Percentiles rank a stretch among this genome's conserved stretches.
phyloP scores from a whole-genome alignment of 1,284 basidiomycete species.

The Ganoderma leucocontextum region DNA sequence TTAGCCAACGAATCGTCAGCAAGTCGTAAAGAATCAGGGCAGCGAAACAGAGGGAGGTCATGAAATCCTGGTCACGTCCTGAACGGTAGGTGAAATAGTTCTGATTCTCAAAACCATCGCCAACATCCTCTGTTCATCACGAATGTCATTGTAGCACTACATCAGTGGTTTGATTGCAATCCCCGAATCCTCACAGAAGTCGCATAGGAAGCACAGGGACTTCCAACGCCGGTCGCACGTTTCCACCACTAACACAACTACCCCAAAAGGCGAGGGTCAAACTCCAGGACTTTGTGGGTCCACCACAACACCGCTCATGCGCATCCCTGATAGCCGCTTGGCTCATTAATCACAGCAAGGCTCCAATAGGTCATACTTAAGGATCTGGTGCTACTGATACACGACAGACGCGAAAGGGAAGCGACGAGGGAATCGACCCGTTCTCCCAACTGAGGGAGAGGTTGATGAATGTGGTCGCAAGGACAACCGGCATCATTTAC shows the following conservation, averaged over 20 bases:
- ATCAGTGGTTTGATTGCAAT: background rate
- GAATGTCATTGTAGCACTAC: background rate
- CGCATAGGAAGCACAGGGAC: background rate
- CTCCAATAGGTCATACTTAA: too few species aligned
- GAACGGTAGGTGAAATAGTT: background rate
- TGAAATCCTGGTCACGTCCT: background rate
- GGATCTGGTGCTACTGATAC: background rate
- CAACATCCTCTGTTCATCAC: background rate
- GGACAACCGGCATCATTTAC: background rate
- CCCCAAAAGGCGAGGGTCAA: constrained; percentile 8
- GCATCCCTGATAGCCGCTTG: constrained; percentile 12
- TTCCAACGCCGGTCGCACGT: constrained; percentile 6
- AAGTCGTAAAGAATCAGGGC: background rate
- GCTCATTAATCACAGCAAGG: background rate
- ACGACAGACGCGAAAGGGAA: background rate
- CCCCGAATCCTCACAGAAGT: background rate
- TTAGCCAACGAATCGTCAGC: background rate
- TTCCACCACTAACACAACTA: constrained; percentile 8
- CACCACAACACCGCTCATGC: background rate
- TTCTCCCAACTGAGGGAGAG: background rate
- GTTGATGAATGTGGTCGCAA: background rate
- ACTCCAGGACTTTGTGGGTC: constrained; percentile 8
- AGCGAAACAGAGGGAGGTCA: background rate
- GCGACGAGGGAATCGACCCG: background rate
- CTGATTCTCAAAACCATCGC: background rate